phyloP scores from a whole-genome alignment of 352 stramenopile genomes.

The Phytophthora palmivora region DNA sequence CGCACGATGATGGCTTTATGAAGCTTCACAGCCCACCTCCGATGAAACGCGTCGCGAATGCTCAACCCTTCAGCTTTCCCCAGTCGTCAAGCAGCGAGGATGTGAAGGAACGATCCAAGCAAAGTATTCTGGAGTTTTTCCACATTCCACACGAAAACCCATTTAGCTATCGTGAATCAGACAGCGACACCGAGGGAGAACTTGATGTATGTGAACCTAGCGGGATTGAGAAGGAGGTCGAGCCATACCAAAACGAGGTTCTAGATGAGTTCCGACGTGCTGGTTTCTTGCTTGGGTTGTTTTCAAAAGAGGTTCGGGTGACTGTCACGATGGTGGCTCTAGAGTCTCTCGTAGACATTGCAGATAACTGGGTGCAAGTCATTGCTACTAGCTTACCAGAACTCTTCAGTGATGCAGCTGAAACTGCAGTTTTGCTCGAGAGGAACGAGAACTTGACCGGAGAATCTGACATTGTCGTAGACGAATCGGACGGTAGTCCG shows the following conservation, averaged over 20 bases:
- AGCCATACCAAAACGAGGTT: constrained; percentile 36
- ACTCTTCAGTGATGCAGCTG: constrained; percentile 30
- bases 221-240: constrained; percentile 1
- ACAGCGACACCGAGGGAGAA: constrained; percentile 38
- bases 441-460: constrained; percentile 21
- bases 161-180: constrained; percentile 71
- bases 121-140: constrained; percentile 80
- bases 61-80: constrained; percentile 12
- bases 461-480: neutral
- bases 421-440: constrained; percentile 19
- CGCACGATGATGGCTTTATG: constrained; percentile 37
- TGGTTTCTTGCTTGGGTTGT: constrained; percentile 68
- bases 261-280: constrained; percentile 55
- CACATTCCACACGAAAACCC: constrained; percentile 76
- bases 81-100: constrained; percentile 4
- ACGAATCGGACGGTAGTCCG: constrained; percentile 44
- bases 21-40: constrained; percentile 28
- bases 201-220: constrained; percentile 11
- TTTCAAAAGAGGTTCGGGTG: constrained; percentile 62
- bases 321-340: constrained; percentile 67
- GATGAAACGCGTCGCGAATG: constrained; percentile 25
- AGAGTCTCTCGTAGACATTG: constrained; percentile 70
- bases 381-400: constrained; percentile 54
- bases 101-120: constrained; percentile 44
- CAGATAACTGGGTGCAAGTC: constrained; percentile 69